Base-by-base conservation (phyloP, 1,139 yeast species). In the Saccharomycopsis phalli region DNA sequence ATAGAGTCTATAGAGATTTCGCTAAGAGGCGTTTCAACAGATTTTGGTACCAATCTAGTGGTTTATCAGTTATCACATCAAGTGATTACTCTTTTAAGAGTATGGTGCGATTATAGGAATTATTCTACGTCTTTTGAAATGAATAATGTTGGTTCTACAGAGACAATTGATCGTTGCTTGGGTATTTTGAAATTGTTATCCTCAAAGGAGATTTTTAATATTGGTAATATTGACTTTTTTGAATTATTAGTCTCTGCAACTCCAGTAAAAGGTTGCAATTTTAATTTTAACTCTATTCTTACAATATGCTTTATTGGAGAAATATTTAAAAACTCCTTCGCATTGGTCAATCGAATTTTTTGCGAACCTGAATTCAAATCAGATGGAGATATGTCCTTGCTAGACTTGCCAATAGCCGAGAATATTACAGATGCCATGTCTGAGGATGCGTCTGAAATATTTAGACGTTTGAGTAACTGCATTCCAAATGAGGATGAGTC, bases 1-100 rank as follows among this genome's bases (percentile, higher is more conserved):
- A 71, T 83, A 22, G 73, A 74, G 44, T 71, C 83, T 0, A 56
- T 71, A 11, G 95, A 84, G 52, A 76, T 82, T 10, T 63, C 81
- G 0, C 57, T 81, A 18, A 66, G 95, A 45, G 93, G 93, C 0
- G 54, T 59, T 2, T 47, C 61, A 3, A 57, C 69, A 7, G 45
- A 50, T 4, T 43, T 46, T 3, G 49, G 36, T 5, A 48, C 53
- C 11, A 59, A 60, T 10, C 45, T 77, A 16, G 56, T 82, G 0
- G 59, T 76, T 3, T 65, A 66, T 36, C 86, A 81, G 49, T 52
- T 84, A 2, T 71, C 86, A 0, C 69, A 74, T 46, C 81, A 80
- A 45, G 55, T 71, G 0, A 54, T 81, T 40, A 70, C 78, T 4
- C 67, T 74, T 19, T 58, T 84, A 50, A 62, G 94, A 45, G 69